These are phyloP conservation scores for Corylus heterophylla DNA, from an alignment of 306 rosid genomes.

Conservation along the genomic window DNA sequence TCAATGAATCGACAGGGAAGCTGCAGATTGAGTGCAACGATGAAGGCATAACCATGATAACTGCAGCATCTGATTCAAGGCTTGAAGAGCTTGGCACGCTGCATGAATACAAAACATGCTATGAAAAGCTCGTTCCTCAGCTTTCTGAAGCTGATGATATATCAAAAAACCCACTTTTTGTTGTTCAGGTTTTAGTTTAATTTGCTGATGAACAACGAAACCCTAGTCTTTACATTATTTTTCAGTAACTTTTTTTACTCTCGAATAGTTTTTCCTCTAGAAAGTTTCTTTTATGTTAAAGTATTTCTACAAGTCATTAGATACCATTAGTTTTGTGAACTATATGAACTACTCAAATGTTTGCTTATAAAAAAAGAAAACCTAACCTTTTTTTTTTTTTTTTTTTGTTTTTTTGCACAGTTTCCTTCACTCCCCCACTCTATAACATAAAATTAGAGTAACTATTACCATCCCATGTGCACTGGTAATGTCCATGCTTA, in stretches of 20 bases:
- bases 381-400: not conserved
- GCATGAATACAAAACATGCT: constrained; percentile 22
- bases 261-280: not conserved
- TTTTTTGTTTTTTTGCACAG: too few species aligned
- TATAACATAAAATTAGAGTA: too few species aligned
- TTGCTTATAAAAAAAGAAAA: not conserved
- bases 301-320: not conserved
- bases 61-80: constrained; percentile 25
- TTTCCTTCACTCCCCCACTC: too few species aligned
- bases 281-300: not conserved
- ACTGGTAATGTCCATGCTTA: too few species aligned
- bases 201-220: not conserved
- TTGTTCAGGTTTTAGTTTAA: constrained; percentile 28
- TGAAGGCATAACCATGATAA: constrained; percentile 18
- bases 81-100: constrained; percentile 30
- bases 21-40: constrained; percentile 29
- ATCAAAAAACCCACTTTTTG: constrained; percentile 29
- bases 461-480: too few species aligned
- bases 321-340: not conserved
- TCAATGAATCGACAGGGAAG: constrained; percentile 26
- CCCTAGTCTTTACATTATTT: not conserved
- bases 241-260: not conserved
- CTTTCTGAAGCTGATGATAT: constrained; percentile 19
- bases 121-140: constrained; percentile 30
- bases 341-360: not conserved